Evolutionary conservation across 2,329 filamentous ascomycete genomes (phyloP).

Genomic region (Aspergillus viridinutans): DNA sequence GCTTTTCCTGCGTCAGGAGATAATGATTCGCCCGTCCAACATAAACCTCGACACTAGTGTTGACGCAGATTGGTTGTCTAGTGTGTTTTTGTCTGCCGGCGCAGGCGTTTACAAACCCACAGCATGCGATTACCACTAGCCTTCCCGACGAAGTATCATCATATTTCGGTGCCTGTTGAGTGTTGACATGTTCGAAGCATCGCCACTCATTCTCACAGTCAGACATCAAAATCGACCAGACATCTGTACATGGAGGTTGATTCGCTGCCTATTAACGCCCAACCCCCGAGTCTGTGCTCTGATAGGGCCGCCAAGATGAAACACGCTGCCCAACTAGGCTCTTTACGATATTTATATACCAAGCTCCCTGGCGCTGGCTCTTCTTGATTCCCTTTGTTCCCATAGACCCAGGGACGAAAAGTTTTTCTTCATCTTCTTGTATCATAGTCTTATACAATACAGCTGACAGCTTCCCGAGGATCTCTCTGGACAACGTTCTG

Average conservation of each 20-base stretch:
- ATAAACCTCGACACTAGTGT: not conserved
- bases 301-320: constrained; percentile 17
- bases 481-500: not conserved
- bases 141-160: constrained; percentile 2
- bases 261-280: constrained; percentile 21
- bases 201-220: constrained; percentile 8
- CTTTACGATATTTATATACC: constrained; percentile 13
- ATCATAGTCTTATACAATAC: not conserved
- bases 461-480: not conserved
- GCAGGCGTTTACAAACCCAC: not conserved
- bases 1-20: not conserved
- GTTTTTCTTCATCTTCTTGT: not conserved
- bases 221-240: too few relatives aligned
- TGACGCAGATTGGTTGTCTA: not conserved
- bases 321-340: constrained; percentile 20
- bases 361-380: constrained; percentile 1
- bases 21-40: not conserved
- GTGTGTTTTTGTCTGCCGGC: not conserved
- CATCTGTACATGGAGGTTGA: constrained; percentile 11
- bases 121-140: not conserved
- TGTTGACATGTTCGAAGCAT: constrained; percentile 11
- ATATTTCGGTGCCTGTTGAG: constrained; percentile 11
- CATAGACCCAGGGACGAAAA: not conserved
- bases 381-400: not conserved
- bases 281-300: constrained; percentile 14